Evolutionary conservation across 1,139 yeast species (phyloP).

Genomic region (Taphrina communis): DNA sequence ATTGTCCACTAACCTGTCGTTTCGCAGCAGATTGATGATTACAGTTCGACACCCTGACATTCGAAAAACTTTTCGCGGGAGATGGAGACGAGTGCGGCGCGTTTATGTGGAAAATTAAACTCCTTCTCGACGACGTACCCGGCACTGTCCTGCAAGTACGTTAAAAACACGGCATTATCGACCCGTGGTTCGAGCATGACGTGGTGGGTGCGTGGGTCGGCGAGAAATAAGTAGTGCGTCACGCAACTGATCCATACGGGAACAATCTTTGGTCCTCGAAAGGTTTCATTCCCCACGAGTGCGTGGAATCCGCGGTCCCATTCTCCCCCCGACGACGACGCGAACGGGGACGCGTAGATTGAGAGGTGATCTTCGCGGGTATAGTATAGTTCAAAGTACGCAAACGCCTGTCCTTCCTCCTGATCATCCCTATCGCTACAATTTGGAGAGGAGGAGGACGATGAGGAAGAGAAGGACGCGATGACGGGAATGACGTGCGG

Average conservation of each 20-base stretch:
- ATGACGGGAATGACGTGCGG: constrained; percentile 45
- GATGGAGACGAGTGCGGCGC: constrained; percentile 48
- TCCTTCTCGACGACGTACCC: constrained; percentile 46
- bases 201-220: constrained; percentile 45
- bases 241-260: constrained; percentile 47
- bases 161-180: constrained; percentile 47
- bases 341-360: constrained; percentile 40
- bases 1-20: background rate
- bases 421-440: no score
- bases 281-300: constrained; percentile 46
- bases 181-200: constrained; percentile 48
- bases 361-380: constrained; percentile 47
- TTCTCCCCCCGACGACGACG: constrained; percentile 11
- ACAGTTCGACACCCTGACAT: constrained; percentile 21
- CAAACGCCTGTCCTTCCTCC: constrained; percentile 41
- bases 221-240: constrained; percentile 46
- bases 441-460: no score
- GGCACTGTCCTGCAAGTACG: constrained; percentile 44
- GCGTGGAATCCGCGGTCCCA: constrained; percentile 48
- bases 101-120: constrained; percentile 48
- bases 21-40: no score
- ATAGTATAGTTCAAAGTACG: constrained; percentile 47
- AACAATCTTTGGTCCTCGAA: constrained; percentile 48
- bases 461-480: constrained; percentile 43
- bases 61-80: constrained; percentile 45